Percentiles rank a stretch among this genome's conserved stretches.
Evolutionary conservation across 2,329 filamentous ascomycete genomes (phyloP).

Genomic region (Aspergillus puulaauensis): DNA sequence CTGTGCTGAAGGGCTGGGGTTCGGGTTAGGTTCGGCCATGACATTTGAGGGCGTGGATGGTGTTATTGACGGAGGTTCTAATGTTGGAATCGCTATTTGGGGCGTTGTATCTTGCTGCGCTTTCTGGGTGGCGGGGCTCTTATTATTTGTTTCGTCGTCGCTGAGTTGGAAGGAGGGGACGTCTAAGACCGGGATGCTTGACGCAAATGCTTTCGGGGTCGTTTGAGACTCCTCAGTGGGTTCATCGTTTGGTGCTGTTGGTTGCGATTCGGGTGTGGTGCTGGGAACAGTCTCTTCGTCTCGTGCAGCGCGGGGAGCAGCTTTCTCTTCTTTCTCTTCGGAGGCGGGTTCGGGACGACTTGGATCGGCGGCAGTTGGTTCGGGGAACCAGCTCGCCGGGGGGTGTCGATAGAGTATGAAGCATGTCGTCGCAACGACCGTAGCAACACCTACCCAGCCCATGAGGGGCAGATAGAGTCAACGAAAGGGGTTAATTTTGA

Average conservation of each 20-base stretch:
- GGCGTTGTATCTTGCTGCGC: constrained; percentile 1
- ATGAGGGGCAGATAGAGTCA: constrained; percentile 28
- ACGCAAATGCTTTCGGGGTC: constrained; percentile 39
- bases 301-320: constrained; percentile 11
- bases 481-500: neutral
- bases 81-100: constrained; percentile 11
- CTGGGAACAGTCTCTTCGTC: constrained; percentile 13
- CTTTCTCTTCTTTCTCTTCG: constrained; percentile 12
- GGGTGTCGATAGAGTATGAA: constrained; percentile 43
- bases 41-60: constrained; percentile 5
- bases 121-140: constrained; percentile 1
- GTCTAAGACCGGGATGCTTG: constrained; percentile 22
- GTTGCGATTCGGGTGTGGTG: neutral
- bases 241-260: constrained; percentile 9
- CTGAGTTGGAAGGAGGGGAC: constrained; percentile 36
- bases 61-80: neutral
- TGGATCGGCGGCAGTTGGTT: constrained; percentile 11
- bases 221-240: constrained; percentile 27
- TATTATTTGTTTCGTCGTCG: constrained; percentile 15
- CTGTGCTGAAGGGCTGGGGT: constrained; percentile 7
- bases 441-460: constrained; percentile 43
- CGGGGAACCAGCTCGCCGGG: constrained; percentile 33
- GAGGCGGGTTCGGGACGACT: constrained; percentile 4
- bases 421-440: constrained; percentile 39
- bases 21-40: neutral